Evolutionary conservation across 2,329 filamentous ascomycete species (phyloP), one percentile per base, ranked within the genome.

Genomic region (Septoria linicola): DNA sequence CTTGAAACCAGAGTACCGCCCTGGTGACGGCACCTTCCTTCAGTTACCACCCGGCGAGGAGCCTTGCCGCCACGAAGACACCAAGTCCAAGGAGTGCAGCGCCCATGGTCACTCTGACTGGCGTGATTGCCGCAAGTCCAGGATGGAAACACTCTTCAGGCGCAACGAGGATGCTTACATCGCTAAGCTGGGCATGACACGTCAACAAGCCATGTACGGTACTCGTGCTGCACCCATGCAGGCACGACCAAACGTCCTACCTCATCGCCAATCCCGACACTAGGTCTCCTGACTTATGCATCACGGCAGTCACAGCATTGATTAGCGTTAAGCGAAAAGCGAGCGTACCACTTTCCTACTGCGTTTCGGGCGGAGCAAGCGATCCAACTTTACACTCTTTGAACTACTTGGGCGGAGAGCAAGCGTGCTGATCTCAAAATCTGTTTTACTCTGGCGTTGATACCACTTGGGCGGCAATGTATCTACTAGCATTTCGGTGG

Each of bases 51-150:
- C 23, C 2, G 44, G 35, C 17, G 44, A 47, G 14, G n/a, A n/a
- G 5, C 44, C 34, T 8, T 47, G 44, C 23, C 14, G 8, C 8
- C 44, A 47, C 34, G 34, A 47, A 31, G 34, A 39, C 23, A 51
- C 44, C 39, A 55, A 50, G 23, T 45, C 40, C 6, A 57, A 53
- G 25, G 37, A 31, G 16, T 60, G 58, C 39, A 41, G 21, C 3
- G 40, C 23, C 2, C 58, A 60, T 20, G 41, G 40, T 10, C 30
- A 40, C 13, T 35, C 50, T 3, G 53, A 60, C 43, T 60, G 58
- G 58, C 23, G 40, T 8, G 39, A 37, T 11, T 60, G 58, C 40
- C 51, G 58, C 11, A 45, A 41, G 7, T 3, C 20, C 10, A 49
- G 45, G 2, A 14, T 7, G 7, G 17, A n/a, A 3, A 20, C 21